phyloP scores from a whole-genome alignment of 257 asterid species.

The Euphrasia confusa region DNA sequence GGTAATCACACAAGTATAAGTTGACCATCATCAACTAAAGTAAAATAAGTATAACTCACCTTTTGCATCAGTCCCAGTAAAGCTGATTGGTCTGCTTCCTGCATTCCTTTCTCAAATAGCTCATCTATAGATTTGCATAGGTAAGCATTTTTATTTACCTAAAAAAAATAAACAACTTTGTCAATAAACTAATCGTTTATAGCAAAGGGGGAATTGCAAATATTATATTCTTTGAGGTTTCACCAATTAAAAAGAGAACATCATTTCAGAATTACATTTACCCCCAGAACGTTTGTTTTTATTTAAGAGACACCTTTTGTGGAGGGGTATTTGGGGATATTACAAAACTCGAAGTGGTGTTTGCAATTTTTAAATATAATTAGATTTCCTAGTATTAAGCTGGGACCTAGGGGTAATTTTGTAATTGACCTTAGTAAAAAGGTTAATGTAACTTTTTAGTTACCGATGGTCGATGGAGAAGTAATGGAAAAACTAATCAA shows the following conservation, averaged over 20 bases:
- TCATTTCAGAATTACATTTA: not conserved
- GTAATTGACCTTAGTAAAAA: not conserved
- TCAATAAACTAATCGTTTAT: constrained; percentile 24
- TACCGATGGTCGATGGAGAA: constrained; percentile 1
- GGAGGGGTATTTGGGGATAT: not conserved
- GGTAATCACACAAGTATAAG: constrained; percentile 10
- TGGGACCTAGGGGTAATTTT: not conserved
- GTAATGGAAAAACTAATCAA: not conserved
- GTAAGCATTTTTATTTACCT: constrained; percentile 79
- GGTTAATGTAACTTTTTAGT: not conserved
- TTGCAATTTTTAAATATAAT: too few species aligned
- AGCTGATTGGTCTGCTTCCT: constrained; percentile 45
- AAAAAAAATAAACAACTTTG: constrained; percentile 23
- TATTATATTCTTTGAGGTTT: not conserved
- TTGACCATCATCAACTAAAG: constrained; percentile 5
- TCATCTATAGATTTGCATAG: constrained; percentile 84
- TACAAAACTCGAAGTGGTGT: not conserved
- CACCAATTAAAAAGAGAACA: not conserved
- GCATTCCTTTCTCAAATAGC: constrained; percentile 68
- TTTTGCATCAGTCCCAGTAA: constrained; percentile 60
- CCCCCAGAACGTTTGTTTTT: not conserved
- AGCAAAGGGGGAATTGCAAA: not conserved
- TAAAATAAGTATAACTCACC: constrained; percentile 38
- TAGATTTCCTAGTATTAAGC: too few species aligned
- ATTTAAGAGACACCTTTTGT: not conserved